Evolutionary conservation across 1,284 basidiomycete genomes (phyloP).

Genomic region (Fomitopsis betulina): DNA sequence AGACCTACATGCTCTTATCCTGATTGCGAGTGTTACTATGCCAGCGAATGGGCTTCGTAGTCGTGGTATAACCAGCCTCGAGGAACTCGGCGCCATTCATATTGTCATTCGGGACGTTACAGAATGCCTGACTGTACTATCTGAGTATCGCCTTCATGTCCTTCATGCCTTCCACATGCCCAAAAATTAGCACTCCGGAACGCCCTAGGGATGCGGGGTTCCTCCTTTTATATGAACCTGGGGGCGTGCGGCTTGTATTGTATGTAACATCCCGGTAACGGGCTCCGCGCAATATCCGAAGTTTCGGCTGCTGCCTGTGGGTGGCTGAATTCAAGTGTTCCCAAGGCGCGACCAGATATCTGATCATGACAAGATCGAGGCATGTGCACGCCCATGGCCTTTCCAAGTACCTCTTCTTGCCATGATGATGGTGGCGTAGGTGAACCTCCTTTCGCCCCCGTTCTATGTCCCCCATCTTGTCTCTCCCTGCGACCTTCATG

Average conservation of each 20-base stretch:
- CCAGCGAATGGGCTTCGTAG: too few species aligned
- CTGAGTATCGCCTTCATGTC: background rate
- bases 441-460: background rate
- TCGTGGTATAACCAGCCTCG: too few species aligned
- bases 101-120: too few species aligned
- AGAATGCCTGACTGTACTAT: background rate
- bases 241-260: background rate
- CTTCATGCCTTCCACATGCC: background rate
- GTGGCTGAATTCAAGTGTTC: background rate
- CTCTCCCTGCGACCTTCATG: too few species aligned
- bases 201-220: background rate
- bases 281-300: background rate
- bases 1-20: too few species aligned
- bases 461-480: background rate
- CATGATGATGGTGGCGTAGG: constrained; percentile 1
- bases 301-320: too few species aligned
- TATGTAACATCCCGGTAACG: background rate
- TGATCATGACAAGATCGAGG: background rate
- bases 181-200: background rate
- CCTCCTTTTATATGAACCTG: background rate
- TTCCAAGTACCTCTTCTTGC: background rate
- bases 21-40: too few species aligned
- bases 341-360: background rate
- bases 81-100: too few species aligned
- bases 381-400: background rate